phyloP scores from a whole-genome alignment of 2,329 filamentous ascomycete genomes.

The Penicillium sclerotiorum region DNA sequence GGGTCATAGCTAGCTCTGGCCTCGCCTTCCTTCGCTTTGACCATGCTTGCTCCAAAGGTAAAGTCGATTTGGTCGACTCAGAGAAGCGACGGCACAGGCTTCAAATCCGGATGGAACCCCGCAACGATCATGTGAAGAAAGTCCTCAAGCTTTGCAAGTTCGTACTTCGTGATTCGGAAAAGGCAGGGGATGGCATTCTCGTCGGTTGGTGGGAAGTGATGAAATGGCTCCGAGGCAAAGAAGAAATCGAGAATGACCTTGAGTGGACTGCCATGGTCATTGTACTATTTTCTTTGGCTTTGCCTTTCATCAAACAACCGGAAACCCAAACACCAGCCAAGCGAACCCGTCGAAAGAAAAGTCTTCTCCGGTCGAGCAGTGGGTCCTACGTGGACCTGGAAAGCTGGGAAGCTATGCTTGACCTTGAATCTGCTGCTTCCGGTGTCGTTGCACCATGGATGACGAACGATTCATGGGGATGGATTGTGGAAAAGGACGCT shows the following conservation, averaged over 20 bases:
- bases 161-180: conserved; percentile 60
- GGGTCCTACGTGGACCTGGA: conserved; percentile 48
- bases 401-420: conserved; percentile 54
- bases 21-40: conserved; percentile 55
- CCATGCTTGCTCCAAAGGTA: conserved; percentile 61
- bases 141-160: conserved; percentile 66
- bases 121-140: conserved; percentile 62
- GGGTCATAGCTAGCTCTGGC: conserved; percentile 48
- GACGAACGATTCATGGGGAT: conserved; percentile 68
- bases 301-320: conserved; percentile 57
- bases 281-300: conserved; percentile 64
- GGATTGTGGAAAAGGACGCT: conserved; percentile 65
- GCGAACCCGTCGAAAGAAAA: conserved; percentile 44
- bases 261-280: conserved; percentile 73
- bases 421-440: conserved; percentile 46
- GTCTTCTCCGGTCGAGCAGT: conserved; percentile 54
- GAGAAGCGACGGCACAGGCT: conserved; percentile 66
- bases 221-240: conserved; percentile 64
- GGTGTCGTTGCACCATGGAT: conserved; percentile 51
- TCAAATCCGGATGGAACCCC: conserved; percentile 67
- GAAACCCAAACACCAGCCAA: conserved; percentile 36
- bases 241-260: conserved; percentile 51
- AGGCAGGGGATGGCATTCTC: conserved; percentile 62
- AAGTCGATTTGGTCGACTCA: conserved; percentile 68
- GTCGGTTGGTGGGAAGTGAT: conserved; percentile 74